Conservation (phyloP, 139 green algal genomes). For the Chlamydomonas applanata region DNA sequence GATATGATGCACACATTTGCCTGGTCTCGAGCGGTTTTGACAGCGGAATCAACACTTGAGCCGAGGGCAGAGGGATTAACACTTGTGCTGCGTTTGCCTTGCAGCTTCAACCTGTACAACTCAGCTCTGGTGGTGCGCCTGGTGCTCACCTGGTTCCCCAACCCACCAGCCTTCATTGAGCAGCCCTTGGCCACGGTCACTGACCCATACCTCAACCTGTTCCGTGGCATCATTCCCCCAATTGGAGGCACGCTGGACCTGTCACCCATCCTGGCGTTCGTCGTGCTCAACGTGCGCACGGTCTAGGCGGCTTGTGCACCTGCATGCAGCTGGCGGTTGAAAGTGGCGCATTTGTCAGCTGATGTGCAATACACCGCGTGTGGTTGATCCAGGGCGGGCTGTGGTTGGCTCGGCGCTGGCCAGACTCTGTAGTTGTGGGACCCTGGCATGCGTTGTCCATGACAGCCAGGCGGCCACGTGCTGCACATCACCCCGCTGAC, state of each 20-base stretch:
- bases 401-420: neutral
- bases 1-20: no score
- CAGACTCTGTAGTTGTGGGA: neutral
- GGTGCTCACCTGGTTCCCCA: conserved; percentile 97
- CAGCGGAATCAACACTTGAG: no score
- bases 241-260: conserved; percentile 92
- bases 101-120: conserved; percentile 87
- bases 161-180: conserved; percentile 74
- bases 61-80: no score
- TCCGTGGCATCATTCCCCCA: conserved; percentile 95
- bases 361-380: neutral
- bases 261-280: conserved; percentile 95
- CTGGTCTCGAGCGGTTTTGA: no score
- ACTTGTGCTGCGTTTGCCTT: neutral
- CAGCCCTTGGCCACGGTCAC: conserved; percentile 79
- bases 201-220: conserved; percentile 97
- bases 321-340: neutral
- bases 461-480: no score
- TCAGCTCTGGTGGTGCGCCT: conserved; percentile 88
- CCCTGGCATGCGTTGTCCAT: neutral
- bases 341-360: neutral
- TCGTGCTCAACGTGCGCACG: conserved; percentile 87
- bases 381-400: neutral
- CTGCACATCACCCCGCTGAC: no score
- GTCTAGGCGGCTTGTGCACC: no score